Evolutionary conservation across 495 filamentous ascomycete genomes (phyloP).

Genomic region (Peziza echinospora): DNA sequence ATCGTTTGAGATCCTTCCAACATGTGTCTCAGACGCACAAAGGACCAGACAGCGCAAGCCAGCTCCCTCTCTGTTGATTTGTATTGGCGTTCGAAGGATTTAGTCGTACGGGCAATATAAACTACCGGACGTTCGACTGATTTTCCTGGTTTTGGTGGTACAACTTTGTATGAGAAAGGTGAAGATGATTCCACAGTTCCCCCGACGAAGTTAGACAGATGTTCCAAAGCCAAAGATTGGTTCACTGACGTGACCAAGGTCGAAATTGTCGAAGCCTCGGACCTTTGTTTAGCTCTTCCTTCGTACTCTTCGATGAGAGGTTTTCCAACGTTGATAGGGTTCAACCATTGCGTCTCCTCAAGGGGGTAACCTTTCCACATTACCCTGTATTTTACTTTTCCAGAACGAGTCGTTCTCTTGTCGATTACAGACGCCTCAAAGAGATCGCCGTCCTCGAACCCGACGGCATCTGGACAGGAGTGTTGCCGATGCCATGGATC

Average conservation of each 20-base stretch:
- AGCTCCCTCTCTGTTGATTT: constrained; percentile 3
- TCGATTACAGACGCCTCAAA: neutral
- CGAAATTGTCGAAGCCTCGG: no score
- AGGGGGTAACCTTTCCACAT: neutral
- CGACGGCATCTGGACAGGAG: neutral
- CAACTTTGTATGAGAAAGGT: neutral
- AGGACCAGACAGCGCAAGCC: neutral
- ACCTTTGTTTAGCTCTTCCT: neutral
- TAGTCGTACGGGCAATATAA: constrained; percentile 1
- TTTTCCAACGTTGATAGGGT: neutral
- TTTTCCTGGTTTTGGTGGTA: neutral
- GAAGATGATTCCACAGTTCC: no score
- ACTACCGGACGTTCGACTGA: constrained; percentile 1
- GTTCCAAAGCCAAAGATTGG: no score
- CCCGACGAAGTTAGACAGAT: no score
- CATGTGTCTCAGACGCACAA: neutral
- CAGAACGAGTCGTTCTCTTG: neutral
- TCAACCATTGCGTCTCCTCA: neutral
- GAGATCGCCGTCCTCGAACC: neutral
- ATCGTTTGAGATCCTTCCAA: constrained; percentile 1
- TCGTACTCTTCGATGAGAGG: neutral
- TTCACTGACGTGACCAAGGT: no score
- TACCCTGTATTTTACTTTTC: neutral
- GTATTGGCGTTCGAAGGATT: neutral
- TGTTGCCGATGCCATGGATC: neutral